Percentiles rank a stretch among this genome's conserved stretches.
These are phyloP conservation scores for Globisporangium apiculatum DNA, from an alignment of 352 stramenopile genomes.

Conservation along the genomic window DNA sequence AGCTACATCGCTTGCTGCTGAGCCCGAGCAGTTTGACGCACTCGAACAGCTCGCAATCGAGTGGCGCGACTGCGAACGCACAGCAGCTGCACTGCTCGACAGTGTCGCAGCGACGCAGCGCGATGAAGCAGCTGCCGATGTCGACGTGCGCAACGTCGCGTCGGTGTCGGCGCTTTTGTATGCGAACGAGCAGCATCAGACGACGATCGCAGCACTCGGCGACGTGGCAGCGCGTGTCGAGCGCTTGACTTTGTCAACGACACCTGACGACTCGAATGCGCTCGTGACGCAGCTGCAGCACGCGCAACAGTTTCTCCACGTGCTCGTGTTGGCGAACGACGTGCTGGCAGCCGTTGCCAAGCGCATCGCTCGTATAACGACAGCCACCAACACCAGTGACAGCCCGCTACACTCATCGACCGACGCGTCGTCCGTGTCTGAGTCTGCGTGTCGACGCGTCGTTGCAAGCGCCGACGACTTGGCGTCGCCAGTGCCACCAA, in stretches of 20 bases:
- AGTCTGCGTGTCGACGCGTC: conserved; percentile 24
- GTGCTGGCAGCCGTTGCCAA: conserved; percentile 10
- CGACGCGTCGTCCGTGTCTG: conserved; percentile 6
- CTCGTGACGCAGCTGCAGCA: conserved; percentile 3
- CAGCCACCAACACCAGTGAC: neutral
- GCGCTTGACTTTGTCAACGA: neutral
- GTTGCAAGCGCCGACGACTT: conserved; percentile 24
- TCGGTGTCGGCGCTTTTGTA: conserved; percentile 4
- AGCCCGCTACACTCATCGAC: neutral
- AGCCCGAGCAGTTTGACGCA: too few species aligned
- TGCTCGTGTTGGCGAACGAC: conserved; percentile 13
- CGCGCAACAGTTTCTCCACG: conserved; percentile 13
- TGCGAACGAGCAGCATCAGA: conserved; percentile 10
- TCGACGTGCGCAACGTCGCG: conserved; percentile 9
- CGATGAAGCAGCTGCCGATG: conserved; percentile 11
- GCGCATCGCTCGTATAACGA: conserved; percentile 5
- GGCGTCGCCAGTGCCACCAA: neutral
- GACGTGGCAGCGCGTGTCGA: too few species aligned
- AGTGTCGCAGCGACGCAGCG: conserved; percentile 16
- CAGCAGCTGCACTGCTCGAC: conserved; percentile 19
- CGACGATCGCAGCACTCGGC: conserved; percentile 9
- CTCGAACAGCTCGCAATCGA: too few species aligned
- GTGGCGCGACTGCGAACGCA: conserved; percentile 5
- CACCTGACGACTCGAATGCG: conserved; percentile 5
- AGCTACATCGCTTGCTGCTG: too few species aligned